Percentiles rank a stretch among this genome's conserved stretches.
These are phyloP conservation scores for Hypoxylon sp. DNA, from an alignment of 2,329 filamentous ascomycete species.

Conservation along the genomic window DNA sequence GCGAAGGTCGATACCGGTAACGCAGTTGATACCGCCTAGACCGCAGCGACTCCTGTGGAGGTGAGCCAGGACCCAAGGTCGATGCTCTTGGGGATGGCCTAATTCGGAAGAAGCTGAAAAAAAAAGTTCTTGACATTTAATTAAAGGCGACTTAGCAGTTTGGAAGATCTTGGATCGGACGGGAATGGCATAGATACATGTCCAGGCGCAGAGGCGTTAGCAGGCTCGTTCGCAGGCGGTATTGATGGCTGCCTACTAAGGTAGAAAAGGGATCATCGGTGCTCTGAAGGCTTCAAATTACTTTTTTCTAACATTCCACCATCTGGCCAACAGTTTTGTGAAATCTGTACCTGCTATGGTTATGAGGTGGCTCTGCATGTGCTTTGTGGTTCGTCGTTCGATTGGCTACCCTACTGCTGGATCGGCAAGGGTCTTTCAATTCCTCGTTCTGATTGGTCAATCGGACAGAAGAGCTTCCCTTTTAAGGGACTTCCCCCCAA, in stretches of 20 bases:
- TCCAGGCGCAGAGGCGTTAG: slow-evolving; percentile 6
- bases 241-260: no score
- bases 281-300: no score
- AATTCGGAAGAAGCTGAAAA: slow-evolving; percentile 66
- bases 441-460: slow-evolving; percentile 12
- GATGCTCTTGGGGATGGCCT: slow-evolving; percentile 61
- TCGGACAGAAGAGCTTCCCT: background rate
- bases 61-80: slow-evolving; percentile 36
- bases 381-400: no score
- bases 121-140: slow-evolving; percentile 48
- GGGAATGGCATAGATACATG: slow-evolving; percentile 1
- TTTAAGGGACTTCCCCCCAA: slow-evolving; percentile 31
- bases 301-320: no score
- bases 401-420: slow-evolving; percentile 21
- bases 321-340: no score
- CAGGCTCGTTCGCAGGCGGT: no score
- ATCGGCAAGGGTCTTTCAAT: background rate
- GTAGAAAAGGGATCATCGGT: no score
- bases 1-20: slow-evolving; percentile 47
- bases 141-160: background rate
- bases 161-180: background rate
- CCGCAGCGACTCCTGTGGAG: background rate
- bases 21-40: slow-evolving; percentile 1
- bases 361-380: no score
- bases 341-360: no score